Base-by-base conservation (phyloP, 2,329 filamentous ascomycete genomes). In the Ophiostoma perfectum region DNA sequence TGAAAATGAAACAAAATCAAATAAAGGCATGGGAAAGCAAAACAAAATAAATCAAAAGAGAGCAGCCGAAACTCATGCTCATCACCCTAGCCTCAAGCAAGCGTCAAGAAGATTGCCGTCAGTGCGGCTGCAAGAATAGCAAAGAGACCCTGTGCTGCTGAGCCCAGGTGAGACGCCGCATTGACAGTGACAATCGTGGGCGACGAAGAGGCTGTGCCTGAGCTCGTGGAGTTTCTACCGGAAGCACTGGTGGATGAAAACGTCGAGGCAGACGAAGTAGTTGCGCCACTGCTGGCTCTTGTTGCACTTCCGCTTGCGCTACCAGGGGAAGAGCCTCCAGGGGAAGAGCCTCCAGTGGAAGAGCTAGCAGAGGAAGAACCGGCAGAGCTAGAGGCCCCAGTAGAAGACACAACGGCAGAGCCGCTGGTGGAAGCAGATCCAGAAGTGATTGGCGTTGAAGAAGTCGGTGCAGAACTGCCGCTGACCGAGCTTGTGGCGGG, bases 51-150 rank as follows among this genome's bases (percentile, higher is more conserved):
- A 49, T 16, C 7, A 18, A n/a, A 18, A 18, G 3, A 52, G 49
- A 18, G 27, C 27, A 27, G 27, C 27, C 27, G 1, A 27, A 2
- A 2, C 27, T 2, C 27, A 2, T 27, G 27, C 5, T 27, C 18
- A 41, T 12, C 36, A 41, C 3, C 55, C 8, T n/a, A 6, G n/a
- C 49, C 16, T n/a, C 42, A 63, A 5, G 27, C 27, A 11, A 63
- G 39, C 42, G 60, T 18, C 39, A 63, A 9, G 12, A 63, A 42
- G 8, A 58, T 16, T 5, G 39, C 41, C 5, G 49, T 47, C 0
- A 27, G 11, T 8, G 58, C 36, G 5, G 49, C 68, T 8, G 68
- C 65, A n/a, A 69, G 14, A n/a, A 49, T n/a, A 4, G 68, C 52
- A 6, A 42, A 27, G 16, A 66, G 2, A 5, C 65, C 41, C 2